phyloP scores from a whole-genome alignment of 352 stramenopile species.

The Phytophthora chlamydospora region DNA sequence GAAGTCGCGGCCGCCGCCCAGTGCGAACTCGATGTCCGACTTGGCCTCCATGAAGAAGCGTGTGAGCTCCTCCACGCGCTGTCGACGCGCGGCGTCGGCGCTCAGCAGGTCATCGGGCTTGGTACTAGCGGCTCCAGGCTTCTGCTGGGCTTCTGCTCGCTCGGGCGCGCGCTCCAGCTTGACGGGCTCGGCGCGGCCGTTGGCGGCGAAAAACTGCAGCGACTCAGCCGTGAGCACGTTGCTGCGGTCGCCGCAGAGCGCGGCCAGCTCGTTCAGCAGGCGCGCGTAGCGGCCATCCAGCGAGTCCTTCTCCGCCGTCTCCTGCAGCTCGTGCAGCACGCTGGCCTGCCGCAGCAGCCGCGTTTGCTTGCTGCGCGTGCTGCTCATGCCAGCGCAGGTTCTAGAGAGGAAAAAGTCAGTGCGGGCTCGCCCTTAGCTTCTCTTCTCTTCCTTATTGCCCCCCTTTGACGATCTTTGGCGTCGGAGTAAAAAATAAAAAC shows the following conservation, averaged over 20 bases:
- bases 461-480: no score
- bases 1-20: conserved; percentile 72
- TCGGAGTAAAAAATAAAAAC: no score
- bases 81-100: conserved; percentile 73
- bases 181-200: conserved; percentile 65
- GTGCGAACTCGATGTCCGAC: conserved; percentile 89
- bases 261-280: conserved; percentile 76
- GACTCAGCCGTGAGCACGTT: conserved; percentile 80
- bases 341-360: conserved; percentile 68
- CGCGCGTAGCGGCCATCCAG: conserved; percentile 73
- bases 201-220: conserved; percentile 67
- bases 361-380: conserved; percentile 38
- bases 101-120: conserved; percentile 77
- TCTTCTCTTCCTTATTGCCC: no score
- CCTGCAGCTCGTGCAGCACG: conserved; percentile 80
- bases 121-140: conserved; percentile 24
- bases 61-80: conserved; percentile 88
- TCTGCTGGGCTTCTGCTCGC: conserved; percentile 35
- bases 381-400: conserved; percentile 20
- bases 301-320: conserved; percentile 78
- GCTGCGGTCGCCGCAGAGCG: conserved; percentile 75
- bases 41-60: conserved; percentile 92
- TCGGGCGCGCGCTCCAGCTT: conserved; percentile 78
- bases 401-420: no score
- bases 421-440: no score